phyloP scores from a whole-genome alignment of 2,329 filamentous ascomycete genomes.

The Trichoderma gracile region DNA sequence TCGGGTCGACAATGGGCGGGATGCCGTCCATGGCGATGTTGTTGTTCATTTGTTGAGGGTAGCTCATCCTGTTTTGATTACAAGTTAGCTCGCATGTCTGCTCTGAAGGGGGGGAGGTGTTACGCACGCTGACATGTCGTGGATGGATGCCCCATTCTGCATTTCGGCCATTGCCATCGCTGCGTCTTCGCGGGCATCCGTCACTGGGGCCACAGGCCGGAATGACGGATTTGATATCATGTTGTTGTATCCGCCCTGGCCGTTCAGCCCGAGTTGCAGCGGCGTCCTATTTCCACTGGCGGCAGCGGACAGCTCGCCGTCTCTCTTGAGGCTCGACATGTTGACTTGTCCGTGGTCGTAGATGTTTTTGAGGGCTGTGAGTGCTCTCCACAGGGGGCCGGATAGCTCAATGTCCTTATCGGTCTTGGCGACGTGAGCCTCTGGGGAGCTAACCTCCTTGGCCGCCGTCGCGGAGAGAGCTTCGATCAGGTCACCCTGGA shows the following conservation, averaged over 20 bases:
- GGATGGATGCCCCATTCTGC: slow-evolving; percentile 56
- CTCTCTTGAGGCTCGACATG: slow-evolving; percentile 52
- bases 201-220: slow-evolving; percentile 27
- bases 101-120: not conserved
- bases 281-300: slow-evolving; percentile 51
- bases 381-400: slow-evolving; percentile 60
- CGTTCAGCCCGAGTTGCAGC: slow-evolving; percentile 31
- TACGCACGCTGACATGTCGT: slow-evolving; percentile 48
- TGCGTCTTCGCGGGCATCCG: slow-evolving; percentile 61
- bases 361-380: slow-evolving; percentile 64
- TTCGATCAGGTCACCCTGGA: slow-evolving; percentile 64
- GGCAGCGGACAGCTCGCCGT: slow-evolving; percentile 48
- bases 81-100: not conserved
- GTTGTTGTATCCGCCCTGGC: slow-evolving; percentile 29
- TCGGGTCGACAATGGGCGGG: slow-evolving; percentile 54
- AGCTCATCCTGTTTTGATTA: slow-evolving; percentile 11
- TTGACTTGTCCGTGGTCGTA: slow-evolving; percentile 64
- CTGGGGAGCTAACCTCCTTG: slow-evolving; percentile 58
- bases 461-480: slow-evolving; percentile 65
- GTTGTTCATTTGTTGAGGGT: slow-evolving; percentile 40
- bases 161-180: slow-evolving; percentile 66
- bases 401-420: slow-evolving; percentile 64
- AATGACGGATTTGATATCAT: slow-evolving; percentile 33
- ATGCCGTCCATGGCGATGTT: slow-evolving; percentile 48
- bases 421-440: slow-evolving; percentile 54